Evolutionary conservation across 2,329 filamentous ascomycete species (phyloP), one percentile per base, ranked within the genome.

Genomic region (Raffaelea albimanens): DNA sequence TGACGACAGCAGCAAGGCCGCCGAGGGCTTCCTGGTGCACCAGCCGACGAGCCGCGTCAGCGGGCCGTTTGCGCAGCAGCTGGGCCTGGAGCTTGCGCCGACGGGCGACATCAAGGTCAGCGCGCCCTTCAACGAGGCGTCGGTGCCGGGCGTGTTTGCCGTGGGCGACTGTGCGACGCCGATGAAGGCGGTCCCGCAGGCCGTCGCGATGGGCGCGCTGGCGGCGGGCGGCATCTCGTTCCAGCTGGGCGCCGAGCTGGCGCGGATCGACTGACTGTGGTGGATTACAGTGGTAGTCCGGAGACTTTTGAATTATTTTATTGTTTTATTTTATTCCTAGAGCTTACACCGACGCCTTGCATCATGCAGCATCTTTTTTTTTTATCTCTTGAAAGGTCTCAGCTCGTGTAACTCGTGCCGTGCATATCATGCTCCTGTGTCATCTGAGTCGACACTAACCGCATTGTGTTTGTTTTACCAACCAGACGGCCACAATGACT

Each of bases 141-240:
- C 58, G 46, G 65, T 76, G 0, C 58, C 61, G 2, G 76, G 76
- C 0, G 70, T 74, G 3, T 78, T 73, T 59, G 75, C 74, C 0
- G 72, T 64, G 1, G 77, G 77, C 0, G 76, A 82, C 58, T 69
- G 64, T 45, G 61, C 58, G 5, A 21, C 39, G 36, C 31, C 33
- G 11, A 39, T 45, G 11, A 45, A 45, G 21, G 33, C 31, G 8
- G 43, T 45, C 25, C 18, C 33, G 19, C 31, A 38, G 19, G 43
- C 43, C 19, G 21, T 45, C 19, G 19, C 33, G 8, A 22, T 22
- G 31, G 42, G 42, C 9, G 19, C 40, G 22, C n/a, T 42, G 40
- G 20, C 40, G 22, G 40, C 21, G 25, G 25, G 25, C 25, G 25
- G 25, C 25, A 29, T 29, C 13, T 29, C 25, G 7, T 29, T 29